phyloP scores from a whole-genome alignment of 2,329 filamentous ascomycete species.

The Pseudogymnoascus sp. region DNA sequence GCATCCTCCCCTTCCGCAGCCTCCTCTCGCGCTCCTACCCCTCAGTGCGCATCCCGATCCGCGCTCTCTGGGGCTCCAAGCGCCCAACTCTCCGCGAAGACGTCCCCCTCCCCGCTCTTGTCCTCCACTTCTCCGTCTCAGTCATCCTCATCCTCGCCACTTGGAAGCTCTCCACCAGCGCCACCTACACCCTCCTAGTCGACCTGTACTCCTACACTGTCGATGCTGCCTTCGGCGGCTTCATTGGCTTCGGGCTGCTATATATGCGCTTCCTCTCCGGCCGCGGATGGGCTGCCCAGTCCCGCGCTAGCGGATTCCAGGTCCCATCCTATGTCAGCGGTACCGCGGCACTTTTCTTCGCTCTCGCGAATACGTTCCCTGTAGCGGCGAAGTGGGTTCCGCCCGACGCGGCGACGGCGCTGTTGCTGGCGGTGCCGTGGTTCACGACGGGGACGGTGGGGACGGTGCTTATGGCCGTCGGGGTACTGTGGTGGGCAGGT shows the following conservation, averaged over 20 bases:
- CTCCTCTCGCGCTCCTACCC: conserved; percentile 33
- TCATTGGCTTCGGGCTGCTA: conserved; percentile 28
- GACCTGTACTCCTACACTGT: conserved; percentile 34
- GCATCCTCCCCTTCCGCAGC: conserved; percentile 41
- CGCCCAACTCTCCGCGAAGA: conserved; percentile 22
- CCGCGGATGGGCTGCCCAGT: not conserved
- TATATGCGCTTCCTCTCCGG: conserved; percentile 21
- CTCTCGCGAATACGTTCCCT: conserved; percentile 9
- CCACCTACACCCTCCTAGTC: conserved; percentile 27
- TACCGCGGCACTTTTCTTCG: not conserved
- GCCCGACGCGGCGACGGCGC: not conserved
- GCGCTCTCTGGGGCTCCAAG: conserved; percentile 22
- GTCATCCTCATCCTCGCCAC: conserved; percentile 13
- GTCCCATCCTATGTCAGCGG: not conserved
- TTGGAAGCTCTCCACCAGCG: conserved; percentile 16
- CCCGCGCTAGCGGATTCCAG: not conserved
- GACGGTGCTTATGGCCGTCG: not conserved
- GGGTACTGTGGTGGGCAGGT: conserved; percentile 1
- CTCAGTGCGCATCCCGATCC: not conserved
- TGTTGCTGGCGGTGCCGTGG: not conserved
- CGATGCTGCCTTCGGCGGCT: conserved; percentile 27
- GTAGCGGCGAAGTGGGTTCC: conserved; percentile 10
- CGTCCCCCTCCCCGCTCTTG: conserved; percentile 27
- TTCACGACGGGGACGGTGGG: conserved; percentile 4
- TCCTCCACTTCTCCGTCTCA: not conserved